Evolutionary conservation across 208 protist species (phyloP), one percentile per base, ranked within the genome.

Genomic region (Trypanosoma cruzi): DNA sequence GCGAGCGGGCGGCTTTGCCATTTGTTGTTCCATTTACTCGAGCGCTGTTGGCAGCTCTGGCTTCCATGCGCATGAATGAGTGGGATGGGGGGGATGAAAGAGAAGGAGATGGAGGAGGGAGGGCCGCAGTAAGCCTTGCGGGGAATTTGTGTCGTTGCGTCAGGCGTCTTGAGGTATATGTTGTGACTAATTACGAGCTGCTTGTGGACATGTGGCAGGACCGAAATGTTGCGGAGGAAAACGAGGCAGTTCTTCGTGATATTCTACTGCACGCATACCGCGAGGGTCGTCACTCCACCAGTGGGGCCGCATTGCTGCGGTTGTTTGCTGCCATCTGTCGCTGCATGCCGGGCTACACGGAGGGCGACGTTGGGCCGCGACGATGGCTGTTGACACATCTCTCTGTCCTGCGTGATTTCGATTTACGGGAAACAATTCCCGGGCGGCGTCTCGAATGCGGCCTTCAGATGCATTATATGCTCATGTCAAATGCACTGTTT

Each of bases 201-300:
- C 42, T 24, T 1, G 28, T 20, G 5, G 36, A 22, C 2, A 49
- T 4, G 63, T 65, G 64, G 36, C 48, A 18, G 8, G 48, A 52
- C 5, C 18, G 48, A 18, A 8, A 1, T 26, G 6, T 26, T n/a
- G 48, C 48, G 22, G 48, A 54, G 18, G 65, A 52, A 57, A 40
- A 28, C 18, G 58, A 37, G 29, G 32, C 11, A 13, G 14, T 73
- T 2, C 50, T 82, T 0, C n/a, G 56, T 8, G 36, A 65, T 22
- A 48, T 49, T 52, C 31, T 64, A 7, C 26, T 64, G 13, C 24
- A 49, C 29, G 59, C 32, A 32, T 53, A 64, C 44, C 59, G 59
- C 20, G 31, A 28, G 24, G 59, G 40, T n/a, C 31, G 31, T 1
- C 1, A n/a, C 26, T 11, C 46, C 59, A 20, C 44, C 59, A 64